Evolutionary conservation across 2,329 filamentous ascomycete genomes (phyloP), one percentile per base, ranked within the genome.

Genomic region (Colletotrichum sublineola): DNA sequence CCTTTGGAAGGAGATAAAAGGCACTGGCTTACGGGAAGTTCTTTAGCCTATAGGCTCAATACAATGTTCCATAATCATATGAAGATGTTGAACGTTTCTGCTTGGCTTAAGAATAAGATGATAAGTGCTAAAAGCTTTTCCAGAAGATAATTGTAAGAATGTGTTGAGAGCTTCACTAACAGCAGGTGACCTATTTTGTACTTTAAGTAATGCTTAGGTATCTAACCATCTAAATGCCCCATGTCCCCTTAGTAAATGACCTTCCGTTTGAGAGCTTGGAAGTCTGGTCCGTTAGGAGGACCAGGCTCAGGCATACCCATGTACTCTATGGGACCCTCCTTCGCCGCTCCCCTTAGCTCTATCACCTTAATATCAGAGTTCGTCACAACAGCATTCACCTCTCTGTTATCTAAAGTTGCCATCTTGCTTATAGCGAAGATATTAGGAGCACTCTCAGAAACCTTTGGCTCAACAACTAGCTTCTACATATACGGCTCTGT

Each of bases 291-390:
- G n/a, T 52, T 52, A 11, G n/a, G 48, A 52, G 48, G 48, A 52
- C 48, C 48, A n/a, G 48, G 48, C n/a, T 52, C n/a, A 12, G 48
- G 48, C 48, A 52, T 52, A 20, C n/a, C 48, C 48, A 52, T 52
- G n/a, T 52, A 52, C 4, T 7, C 48, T 24, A 6, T 12, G 4
- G 48, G 48, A 14, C 48, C 48, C 6, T 52, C 1, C 11, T 52
- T 29, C 24, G 48, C 48, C 29, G n/a, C 48, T 15, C n/a, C 48
- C 11, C 48, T 52, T 20, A 52, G 48, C 5, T 29, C 18, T 7
- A 52, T 52, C 20, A 20, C 11, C n/a, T 52, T n/a, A 3, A n/a
- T n/a, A 52, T 52, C 48, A 52, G 20, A 52, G 29, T n/a, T 12
- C 29, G 48, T 52, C n/a, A 52, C 48, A n/a, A 52, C 48, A 11